Evolutionary conservation across 1,284 basidiomycete species (phyloP).

Genomic region (Hymenochaete sp.): DNA sequence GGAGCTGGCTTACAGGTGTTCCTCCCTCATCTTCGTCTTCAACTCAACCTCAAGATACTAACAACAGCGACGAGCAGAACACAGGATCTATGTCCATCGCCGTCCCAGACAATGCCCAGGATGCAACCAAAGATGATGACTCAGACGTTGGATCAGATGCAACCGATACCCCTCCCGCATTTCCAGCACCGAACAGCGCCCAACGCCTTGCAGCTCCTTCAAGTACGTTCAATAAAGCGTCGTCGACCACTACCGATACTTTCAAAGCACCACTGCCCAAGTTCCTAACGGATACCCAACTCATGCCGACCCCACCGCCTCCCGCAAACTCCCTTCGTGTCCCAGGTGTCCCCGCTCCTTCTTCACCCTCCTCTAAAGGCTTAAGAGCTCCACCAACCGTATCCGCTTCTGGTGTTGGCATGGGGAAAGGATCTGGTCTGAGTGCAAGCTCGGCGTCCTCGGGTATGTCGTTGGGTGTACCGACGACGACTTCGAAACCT

Average conservation of each 20-base stretch:
- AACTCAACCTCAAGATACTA: too few species aligned
- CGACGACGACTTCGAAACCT: constrained; percentile 52
- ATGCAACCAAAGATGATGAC: constrained; percentile 41
- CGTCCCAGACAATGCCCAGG: too few species aligned
- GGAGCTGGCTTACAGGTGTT: constrained; percentile 10
- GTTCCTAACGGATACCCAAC: constrained; percentile 43
- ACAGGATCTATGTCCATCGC: too few species aligned
- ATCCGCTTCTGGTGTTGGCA: constrained; percentile 6
- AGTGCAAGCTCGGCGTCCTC: constrained; percentile 29
- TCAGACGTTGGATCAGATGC: constrained; percentile 33
- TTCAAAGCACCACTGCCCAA: constrained; percentile 26
- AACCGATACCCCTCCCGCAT: constrained; percentile 70
- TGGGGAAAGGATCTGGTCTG: constrained; percentile 15
- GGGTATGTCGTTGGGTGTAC: constrained; percentile 46
- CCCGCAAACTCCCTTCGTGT: constrained; percentile 40
- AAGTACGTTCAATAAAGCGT: neutral
- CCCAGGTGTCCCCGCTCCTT: constrained; percentile 28
- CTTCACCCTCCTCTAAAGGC: neutral
- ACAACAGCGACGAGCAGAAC: too few species aligned
- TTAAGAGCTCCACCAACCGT: constrained; percentile 15
- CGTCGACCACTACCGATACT: constrained; percentile 20
- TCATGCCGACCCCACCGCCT: constrained; percentile 67
- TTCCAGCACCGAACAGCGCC: constrained; percentile 73
- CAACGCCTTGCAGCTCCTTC: constrained; percentile 47
- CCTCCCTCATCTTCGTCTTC: neutral